Evolutionary conservation across 495 filamentous ascomycete genomes (phyloP).

Genomic region (Cercophora scortea): DNA sequence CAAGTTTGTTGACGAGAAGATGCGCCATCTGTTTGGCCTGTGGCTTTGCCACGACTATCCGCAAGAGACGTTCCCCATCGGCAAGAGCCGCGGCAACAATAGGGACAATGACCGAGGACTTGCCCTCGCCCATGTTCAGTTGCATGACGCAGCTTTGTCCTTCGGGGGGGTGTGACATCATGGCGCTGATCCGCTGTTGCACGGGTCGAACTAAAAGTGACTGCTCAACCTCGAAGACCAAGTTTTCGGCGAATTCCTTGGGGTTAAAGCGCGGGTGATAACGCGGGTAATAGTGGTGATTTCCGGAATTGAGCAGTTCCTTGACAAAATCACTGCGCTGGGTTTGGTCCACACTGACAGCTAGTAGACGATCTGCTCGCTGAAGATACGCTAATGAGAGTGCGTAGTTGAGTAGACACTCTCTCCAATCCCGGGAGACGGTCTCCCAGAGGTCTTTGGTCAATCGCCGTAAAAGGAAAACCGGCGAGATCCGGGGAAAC

Average conservation of each 20-base stretch:
- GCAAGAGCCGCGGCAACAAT: constrained; percentile 51
- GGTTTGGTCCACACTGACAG: background rate
- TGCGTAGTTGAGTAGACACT: constrained; percentile 27
- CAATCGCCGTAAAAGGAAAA: too few relatives aligned
- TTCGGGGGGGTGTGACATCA: constrained; percentile 46
- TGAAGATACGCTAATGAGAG: constrained; percentile 27
- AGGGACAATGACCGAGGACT: constrained; percentile 64
- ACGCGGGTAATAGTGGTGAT: constrained; percentile 11
- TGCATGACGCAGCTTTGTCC: constrained; percentile 51
- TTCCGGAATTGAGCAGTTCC: constrained; percentile 46
- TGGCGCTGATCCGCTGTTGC: constrained; percentile 48
- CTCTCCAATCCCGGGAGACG: constrained; percentile 16
- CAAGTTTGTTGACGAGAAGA: constrained; percentile 51
- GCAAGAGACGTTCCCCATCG: constrained; percentile 40
- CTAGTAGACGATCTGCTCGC: constrained; percentile 28
- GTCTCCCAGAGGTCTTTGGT: too few relatives aligned
- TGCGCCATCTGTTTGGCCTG: constrained; percentile 55
- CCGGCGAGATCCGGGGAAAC: too few relatives aligned
- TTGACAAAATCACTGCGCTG: constrained; percentile 31
- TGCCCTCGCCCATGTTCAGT: constrained; percentile 72
- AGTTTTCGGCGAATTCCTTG: constrained; percentile 29
- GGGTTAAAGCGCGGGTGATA: background rate
- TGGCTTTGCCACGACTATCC: constrained; percentile 57
- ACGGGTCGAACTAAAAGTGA: constrained; percentile 54
- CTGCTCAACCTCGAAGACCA: constrained; percentile 59